Conservation (phyloP, 768 basidiomycete genomes). For the Lactarius trivialis region DNA sequence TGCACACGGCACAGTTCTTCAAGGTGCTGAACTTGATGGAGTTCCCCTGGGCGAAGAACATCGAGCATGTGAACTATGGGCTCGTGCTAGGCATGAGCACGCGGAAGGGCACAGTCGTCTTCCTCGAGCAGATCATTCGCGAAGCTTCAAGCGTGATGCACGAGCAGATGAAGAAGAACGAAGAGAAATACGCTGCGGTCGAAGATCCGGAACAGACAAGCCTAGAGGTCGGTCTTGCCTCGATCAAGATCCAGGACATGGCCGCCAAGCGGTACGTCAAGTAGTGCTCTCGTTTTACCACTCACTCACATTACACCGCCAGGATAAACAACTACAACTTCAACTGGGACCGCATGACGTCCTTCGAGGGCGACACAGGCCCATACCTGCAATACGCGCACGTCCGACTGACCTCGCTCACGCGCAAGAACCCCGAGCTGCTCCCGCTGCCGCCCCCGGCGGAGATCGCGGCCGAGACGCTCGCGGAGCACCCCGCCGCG, state of each 20-base stretch:
- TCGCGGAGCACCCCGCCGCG: constrained; percentile 63
- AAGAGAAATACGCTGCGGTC: constrained; percentile 83
- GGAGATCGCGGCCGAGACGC: constrained; percentile 61
- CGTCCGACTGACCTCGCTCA: constrained; percentile 85
- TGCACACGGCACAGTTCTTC: constrained; percentile 89
- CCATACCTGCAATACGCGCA: constrained; percentile 97
- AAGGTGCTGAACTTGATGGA: constrained; percentile 87
- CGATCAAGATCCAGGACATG: constrained; percentile 98
- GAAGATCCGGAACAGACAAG: constrained; percentile 79
- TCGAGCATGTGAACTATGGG: constrained; percentile 89
- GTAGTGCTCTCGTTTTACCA: no score
- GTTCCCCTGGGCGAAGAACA: constrained; percentile 74
- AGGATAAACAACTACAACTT: constrained; percentile 97
- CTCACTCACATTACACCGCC: background rate
- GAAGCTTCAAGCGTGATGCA: constrained; percentile 89
- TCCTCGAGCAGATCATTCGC: constrained; percentile 87
- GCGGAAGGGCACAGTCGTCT: constrained; percentile 88
- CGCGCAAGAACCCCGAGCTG: constrained; percentile 86
- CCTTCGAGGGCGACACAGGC: constrained; percentile 93
- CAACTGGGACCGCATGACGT: constrained; percentile 90
- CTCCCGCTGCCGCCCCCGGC: constrained; percentile 65
- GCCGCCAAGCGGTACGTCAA: constrained; percentile 72
- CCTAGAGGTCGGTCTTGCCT: constrained; percentile 85
- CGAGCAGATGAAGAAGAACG: constrained; percentile 92
- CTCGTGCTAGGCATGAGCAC: constrained; percentile 95